Conservation (phyloP, 352 stramenopile genomes). For the Vaucheria bursata region DNA sequence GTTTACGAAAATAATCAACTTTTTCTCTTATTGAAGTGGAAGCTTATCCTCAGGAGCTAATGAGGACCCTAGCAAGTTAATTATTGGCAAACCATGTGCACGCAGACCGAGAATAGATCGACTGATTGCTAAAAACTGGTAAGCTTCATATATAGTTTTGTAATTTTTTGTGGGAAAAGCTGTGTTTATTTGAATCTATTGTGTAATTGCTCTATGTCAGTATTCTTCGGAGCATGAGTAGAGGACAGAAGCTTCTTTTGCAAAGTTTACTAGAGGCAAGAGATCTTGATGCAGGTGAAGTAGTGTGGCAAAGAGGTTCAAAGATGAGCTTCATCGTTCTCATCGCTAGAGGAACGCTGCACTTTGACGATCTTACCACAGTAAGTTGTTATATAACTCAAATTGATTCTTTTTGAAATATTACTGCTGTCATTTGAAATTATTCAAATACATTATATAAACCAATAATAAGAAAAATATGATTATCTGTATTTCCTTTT, state of each 20-base stretch:
- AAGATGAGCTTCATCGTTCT: conserved; percentile 62
- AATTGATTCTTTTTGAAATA: neutral
- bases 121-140: conserved; percentile 11
- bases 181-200: conserved; percentile 58
- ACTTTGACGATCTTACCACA: conserved; percentile 19
- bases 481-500: neutral
- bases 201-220: conserved; percentile 61
- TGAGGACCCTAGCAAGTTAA: too few species aligned
- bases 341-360: conserved; percentile 65
- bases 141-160: neutral
- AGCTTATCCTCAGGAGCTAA: too few species aligned
- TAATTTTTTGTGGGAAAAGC: neutral
- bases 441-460: too few species aligned
- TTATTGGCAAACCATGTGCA: neutral
- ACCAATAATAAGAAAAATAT: too few species aligned
- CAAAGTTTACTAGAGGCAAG: conserved; percentile 57
- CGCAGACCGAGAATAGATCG: conserved; percentile 10
- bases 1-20: too few species aligned
- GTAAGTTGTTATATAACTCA: conserved; percentile 1
- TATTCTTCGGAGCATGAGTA: conserved; percentile 66
- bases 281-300: conserved; percentile 53
- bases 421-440: neutral
- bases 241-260: conserved; percentile 68
- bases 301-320: conserved; percentile 63
- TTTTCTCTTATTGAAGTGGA: too few species aligned